Evolutionary conservation across 129 eudicot genomes (phyloP), one percentile per base, ranked within the genome.

Genomic region (Flaveria linearis): DNA sequence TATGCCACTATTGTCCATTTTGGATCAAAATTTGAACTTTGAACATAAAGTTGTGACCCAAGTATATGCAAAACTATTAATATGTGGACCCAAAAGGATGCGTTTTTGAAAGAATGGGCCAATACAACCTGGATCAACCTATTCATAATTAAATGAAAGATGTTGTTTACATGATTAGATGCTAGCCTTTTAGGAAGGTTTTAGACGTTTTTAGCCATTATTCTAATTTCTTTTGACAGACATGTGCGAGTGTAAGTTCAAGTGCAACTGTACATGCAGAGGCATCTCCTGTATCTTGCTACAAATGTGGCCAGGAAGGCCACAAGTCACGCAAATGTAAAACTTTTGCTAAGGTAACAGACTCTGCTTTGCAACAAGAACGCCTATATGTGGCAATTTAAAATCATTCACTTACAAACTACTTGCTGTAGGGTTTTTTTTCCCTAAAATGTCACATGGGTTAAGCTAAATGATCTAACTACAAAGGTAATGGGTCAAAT

Each of bases 271-370:
- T n/a, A 30, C 79, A 57, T 62, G 75, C 86, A 42, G 93, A 86
- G 77, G 65, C 88, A 51, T 65, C 88, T 60, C 76, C 78, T 63
- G 82, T 75, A 78, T 85, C 80, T 8, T 92, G 97, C 82, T 89
- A 79, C 78, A 92, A 81, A 56, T 92, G 97, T 74, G 97, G 97
- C 10, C 84, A 78, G 69, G 88, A 62, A 76, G 97, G 97, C 47
- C 97, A 92, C 80, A 84, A 87, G 74, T 88, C 92, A 26, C 96
- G 92, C 51, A 93, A 93, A 87, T 93, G 98, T 82, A 60, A 86
- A 26, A 88, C 28, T 63, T 77, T 88, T 55, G n/a, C 52, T 13
- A 87, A 85, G 91, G 97, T 90, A 83, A 50, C 16, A 45, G 1
- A 63, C 6, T 15, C 45, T 14, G 15, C 10, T 36, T 2, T 30